phyloP scores from a whole-genome alignment of 306 rosid genomes.

The Cicer bijugum region DNA sequence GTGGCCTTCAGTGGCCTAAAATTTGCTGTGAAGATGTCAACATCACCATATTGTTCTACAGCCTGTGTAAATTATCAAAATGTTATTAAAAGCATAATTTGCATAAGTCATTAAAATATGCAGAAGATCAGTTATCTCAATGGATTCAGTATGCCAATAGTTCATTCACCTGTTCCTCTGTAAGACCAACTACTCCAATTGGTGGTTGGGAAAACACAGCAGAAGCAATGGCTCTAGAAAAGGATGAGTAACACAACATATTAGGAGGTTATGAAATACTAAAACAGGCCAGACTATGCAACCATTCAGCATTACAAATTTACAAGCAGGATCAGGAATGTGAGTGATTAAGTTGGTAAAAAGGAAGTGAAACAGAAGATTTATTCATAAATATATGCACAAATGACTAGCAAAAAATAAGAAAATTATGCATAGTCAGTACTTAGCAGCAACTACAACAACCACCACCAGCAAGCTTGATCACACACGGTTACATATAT shows the following conservation, averaged over 20 bases:
- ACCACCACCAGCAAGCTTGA: constrained; percentile 9
- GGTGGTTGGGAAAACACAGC: constrained; percentile 99
- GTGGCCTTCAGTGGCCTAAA: constrained; percentile 96
- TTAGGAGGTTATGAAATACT: constrained; percentile 25
- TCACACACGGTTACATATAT: neutral
- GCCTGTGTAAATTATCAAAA: constrained; percentile 64
- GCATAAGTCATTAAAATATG: constrained; percentile 30
- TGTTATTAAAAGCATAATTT: constrained; percentile 35
- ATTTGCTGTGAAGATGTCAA: constrained; percentile 82
- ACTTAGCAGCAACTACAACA: neutral
- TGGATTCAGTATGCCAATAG: constrained; percentile 17
- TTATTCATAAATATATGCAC: neutral
- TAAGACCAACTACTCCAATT: constrained; percentile 87
- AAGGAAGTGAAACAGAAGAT: constrained; percentile 16
- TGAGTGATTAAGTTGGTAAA: constrained; percentile 8
- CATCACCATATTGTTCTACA: constrained; percentile 69
- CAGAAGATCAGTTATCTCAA: constrained; percentile 36
- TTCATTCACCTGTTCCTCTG: constrained; percentile 82
- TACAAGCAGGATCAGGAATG: neutral
- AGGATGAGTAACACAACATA: constrained; percentile 38
- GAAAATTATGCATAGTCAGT: neutral
- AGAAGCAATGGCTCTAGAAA: constrained; percentile 77
- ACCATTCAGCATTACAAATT: constrained; percentile 20
- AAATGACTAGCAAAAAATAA: neutral
- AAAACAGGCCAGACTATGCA: constrained; percentile 8